Conservation (phyloP, 768 basidiomycete species). For the Stropharia rugosoannulata region DNA sequence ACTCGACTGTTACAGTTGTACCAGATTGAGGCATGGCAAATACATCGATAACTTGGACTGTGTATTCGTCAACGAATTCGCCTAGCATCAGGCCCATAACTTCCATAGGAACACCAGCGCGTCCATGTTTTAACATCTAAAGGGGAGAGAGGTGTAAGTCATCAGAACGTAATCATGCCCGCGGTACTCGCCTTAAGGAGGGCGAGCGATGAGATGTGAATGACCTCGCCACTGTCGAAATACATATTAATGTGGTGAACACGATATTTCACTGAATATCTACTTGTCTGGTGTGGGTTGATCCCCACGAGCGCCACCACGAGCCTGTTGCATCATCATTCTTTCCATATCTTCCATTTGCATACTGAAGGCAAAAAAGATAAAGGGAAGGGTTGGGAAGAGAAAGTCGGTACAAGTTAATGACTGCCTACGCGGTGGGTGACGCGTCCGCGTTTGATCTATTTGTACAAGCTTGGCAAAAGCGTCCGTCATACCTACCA, state of each 20-base stretch:
- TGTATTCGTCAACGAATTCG: constrained; percentile 98
- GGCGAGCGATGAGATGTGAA: constrained; percentile 97
- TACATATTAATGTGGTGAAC: constrained; percentile 4
- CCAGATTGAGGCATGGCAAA: constrained; percentile 99
- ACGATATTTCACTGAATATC: constrained; percentile 14
- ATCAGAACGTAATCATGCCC: background rate
- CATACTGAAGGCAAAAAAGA: constrained; percentile 18
- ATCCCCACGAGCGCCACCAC: constrained; percentile 48
- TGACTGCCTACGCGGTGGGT: constrained; percentile 20
- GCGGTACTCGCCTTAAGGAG: constrained; percentile 74
- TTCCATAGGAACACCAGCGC: constrained; percentile 99
- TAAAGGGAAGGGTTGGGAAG: background rate
- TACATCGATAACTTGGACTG: constrained; percentile 91
- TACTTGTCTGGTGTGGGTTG: constrained; percentile 75
- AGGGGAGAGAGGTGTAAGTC: constrained; percentile 10
- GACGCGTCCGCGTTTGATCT: constrained; percentile 44
- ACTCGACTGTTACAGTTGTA: constrained; percentile 96
- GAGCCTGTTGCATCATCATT: constrained; percentile 48
- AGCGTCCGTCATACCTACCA: constrained; percentile 11
- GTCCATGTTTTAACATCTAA: constrained; percentile 98
- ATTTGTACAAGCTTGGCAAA: constrained; percentile 29
- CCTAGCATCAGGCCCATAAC: constrained; percentile 99
- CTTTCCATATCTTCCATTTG: constrained; percentile 49
- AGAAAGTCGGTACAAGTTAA: constrained; percentile 11
- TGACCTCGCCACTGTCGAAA: constrained; percentile 76